Base-by-base conservation (phyloP, 345 rosid species). In the Hibiscus trionum region DNA sequence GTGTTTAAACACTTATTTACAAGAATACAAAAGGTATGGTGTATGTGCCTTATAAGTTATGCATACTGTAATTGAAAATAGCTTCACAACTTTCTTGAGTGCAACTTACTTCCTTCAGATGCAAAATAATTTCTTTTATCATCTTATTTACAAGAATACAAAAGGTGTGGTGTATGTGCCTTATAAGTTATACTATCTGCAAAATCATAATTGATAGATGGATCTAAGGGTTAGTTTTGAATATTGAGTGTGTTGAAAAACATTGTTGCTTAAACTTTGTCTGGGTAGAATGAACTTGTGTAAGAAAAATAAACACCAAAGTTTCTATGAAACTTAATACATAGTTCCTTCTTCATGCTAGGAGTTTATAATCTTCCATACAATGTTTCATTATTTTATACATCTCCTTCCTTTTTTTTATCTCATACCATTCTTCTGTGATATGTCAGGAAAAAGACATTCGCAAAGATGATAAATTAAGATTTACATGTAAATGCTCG, bases 1-100 rank as follows among this genome's bases (percentile, higher is more conserved):
- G 97, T 96, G 46, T 96, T 96, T 76, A 97, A 96, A 80, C 82
- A 84, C 78, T 75, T 93, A 70, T 96, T 96, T 79, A 84, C 94
- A 69, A 87, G 95, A 77, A 96, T 96, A 67, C 99, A 89, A 66
- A 93, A 91, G 97, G 99, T 92, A 46, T 17, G 71, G n/a, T 56
- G 9, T 31, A 37, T 11, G 39, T 47, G 44, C 57, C 70, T 46
- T 65, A 17, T 5, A 29, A 49, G 39, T 66, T 66, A 3, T 1
- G 14, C 14, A 16, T 27, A 7, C 2, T 11, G 24, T n/a, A 5
- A 55, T 31, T 69, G 17, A 19, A 33, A 17, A 69, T 52, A 52
- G 11, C 72, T 27, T 53, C 29, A 11, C 21, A 66, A 19, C 17
- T 66, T 66, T 66, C 17, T 66, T 68, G 10, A 15, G 59, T 50